Evolutionary conservation across 2,329 filamentous ascomycete species (phyloP).

Genomic region (Colletotrichum lini): DNA sequence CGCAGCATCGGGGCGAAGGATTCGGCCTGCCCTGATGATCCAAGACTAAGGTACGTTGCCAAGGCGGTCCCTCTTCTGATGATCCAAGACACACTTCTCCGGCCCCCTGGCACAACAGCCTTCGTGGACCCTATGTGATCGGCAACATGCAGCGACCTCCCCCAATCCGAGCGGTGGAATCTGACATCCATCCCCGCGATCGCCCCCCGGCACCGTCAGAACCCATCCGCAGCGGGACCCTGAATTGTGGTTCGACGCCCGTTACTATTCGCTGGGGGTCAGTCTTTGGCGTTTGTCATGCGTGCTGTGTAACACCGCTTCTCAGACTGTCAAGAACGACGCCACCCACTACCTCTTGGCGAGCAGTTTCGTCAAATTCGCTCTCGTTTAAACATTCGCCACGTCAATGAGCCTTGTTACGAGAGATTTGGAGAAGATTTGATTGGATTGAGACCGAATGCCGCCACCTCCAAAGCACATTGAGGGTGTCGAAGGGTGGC

Average conservation of each 20-base stretch:
- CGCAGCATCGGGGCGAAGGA: constrained; percentile 21
- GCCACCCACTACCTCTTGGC: neutral
- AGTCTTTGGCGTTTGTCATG: too few relatives aligned
- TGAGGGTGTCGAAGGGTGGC: neutral
- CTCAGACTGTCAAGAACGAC: neutral
- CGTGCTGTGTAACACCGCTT: neutral
- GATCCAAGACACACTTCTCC: neutral
- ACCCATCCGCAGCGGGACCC: constrained; percentile 2
- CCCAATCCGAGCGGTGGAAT: constrained; percentile 17
- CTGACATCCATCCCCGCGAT: constrained; percentile 13
- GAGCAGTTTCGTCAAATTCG: too few relatives aligned
- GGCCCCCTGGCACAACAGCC: neutral
- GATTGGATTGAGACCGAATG: constrained; percentile 10
- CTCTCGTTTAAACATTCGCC: neutral
- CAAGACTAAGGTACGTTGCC: too few relatives aligned
- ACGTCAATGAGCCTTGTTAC: neutral
- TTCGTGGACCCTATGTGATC: constrained; percentile 17
- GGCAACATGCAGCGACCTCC: constrained; percentile 9
- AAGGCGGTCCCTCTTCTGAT: too few relatives aligned
- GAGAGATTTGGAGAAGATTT: neutral
- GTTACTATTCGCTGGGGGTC: neutral
- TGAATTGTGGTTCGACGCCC: neutral
- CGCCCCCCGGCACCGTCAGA: constrained; percentile 11
- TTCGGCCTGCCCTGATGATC: constrained; percentile 17
- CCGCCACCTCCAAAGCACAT: neutral